Base-by-base conservation (phyloP, 2,329 filamentous ascomycete species). In the Sclerotinia trifoliorum region DNA sequence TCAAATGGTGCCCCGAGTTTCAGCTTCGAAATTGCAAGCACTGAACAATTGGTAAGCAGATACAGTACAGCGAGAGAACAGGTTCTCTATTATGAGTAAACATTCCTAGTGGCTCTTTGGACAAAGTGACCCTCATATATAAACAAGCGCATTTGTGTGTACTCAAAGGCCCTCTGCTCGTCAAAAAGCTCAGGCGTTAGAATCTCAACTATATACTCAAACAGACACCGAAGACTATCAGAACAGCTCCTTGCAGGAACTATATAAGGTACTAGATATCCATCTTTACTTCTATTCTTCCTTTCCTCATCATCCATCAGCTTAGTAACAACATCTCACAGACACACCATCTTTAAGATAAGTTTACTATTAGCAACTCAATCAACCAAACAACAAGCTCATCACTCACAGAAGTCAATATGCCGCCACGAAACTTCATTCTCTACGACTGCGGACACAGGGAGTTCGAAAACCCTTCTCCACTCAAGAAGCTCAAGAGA, bases 1-100 rank as follows among this genome's bases (percentile, higher is more conserved):
- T 32, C 19, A 15, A 21, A 21, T 1, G 29, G 32, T n/a, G n/a
- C 2, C 19, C 15, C 1, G 3, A 5, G 5, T 15, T n/a, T 15
- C 1, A 39, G 21, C 5, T 13, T 21, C 11, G 21, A 29, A 4
- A 2, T 19, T 11, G 21, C 3, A 13, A 0, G 10, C 0, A 17
- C 49, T 29, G 13, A 52, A 52, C 5, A 29, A 17, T 29, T 2
- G 11, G 13, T 17, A 42, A 42, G 17, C 5, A 56, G 29, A 35
- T 4, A 4, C 54, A n/a, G 11, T n/a, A 39, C 1, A 39, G 54
- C 15, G 1, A 15, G 21, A n/a, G 3, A 56, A 39, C 5, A 17
- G 29, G n/a, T 56, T n/a, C 10, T 39, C 5, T 56, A 39, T 3
- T 35, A 39, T 24, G 21, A 7, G 17, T 6, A 7, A 26, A 24